Percentiles rank a stretch among this genome's conserved stretches.
Evolutionary conservation across 495 filamentous ascomycete genomes (phyloP).

Genomic region (Staphylotrichum tortipilum): DNA sequence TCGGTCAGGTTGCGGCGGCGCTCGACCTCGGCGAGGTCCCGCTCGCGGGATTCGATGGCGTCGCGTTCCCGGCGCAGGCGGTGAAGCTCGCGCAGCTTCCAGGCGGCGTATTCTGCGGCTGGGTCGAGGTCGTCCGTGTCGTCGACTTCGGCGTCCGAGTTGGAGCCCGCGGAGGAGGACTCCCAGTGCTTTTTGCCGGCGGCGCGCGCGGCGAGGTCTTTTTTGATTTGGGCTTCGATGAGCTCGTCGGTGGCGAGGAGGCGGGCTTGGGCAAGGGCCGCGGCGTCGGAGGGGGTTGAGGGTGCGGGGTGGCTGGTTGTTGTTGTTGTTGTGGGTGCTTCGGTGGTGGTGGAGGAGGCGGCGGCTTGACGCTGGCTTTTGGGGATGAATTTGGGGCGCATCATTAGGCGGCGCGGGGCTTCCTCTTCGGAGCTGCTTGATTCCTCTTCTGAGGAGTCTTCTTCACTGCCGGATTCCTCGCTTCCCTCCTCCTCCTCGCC

Average conservation of each 20-base stretch:
- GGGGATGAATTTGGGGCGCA: constrained; percentile 86
- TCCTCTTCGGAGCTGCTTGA: constrained; percentile 58
- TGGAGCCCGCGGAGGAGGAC: no score
- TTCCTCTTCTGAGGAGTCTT: constrained; percentile 41
- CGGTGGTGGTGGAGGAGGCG: constrained; percentile 3
- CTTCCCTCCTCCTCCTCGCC: constrained; percentile 38
- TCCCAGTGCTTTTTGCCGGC: constrained; percentile 73
- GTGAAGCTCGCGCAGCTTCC: constrained; percentile 87
- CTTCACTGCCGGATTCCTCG: constrained; percentile 38
- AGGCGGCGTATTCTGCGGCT: constrained; percentile 81
- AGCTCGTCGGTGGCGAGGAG: constrained; percentile 63
- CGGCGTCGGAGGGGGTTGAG: constrained; percentile 39
- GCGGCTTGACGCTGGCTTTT: constrained; percentile 57
- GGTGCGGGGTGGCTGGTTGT: constrained; percentile 5
- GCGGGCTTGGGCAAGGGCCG: constrained; percentile 36
- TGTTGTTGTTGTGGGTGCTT: constrained; percentile 9
- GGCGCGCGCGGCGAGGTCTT: constrained; percentile 64
- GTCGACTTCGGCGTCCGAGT: constrained; percentile 65
- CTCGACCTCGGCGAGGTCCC: constrained; percentile 83
- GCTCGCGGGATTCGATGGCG: constrained; percentile 73
- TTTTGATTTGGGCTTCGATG: constrained; percentile 80
- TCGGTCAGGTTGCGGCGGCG: constrained; percentile 76
- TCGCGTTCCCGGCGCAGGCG: constrained; percentile 79
- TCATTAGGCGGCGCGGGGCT: constrained; percentile 60
- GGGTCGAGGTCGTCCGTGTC: constrained; percentile 81